These are phyloP conservation scores for Recurvomyces mirabilis DNA, from an alignment of 495 filamentous ascomycete genomes.

Conservation along the genomic window DNA sequence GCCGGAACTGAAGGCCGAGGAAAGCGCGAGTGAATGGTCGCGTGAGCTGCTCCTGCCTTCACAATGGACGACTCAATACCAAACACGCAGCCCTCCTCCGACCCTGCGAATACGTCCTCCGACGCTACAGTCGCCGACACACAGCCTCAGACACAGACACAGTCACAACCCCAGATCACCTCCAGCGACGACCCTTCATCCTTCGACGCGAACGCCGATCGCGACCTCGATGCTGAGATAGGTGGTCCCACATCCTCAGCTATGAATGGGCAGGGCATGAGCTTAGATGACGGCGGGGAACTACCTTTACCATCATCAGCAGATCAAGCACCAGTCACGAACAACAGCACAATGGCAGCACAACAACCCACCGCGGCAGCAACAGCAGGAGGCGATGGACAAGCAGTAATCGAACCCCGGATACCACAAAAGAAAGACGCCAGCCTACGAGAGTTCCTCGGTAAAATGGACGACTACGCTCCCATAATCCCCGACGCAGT, in stretches of 20 bases:
- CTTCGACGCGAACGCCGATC: constrained; percentile 6
- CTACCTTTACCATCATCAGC: background rate
- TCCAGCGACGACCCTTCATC: constrained; percentile 4
- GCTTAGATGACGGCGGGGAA: background rate
- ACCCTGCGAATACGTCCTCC: background rate
- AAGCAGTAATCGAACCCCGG: constrained; percentile 29
- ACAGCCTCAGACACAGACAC: background rate
- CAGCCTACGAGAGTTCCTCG: constrained; percentile 76
- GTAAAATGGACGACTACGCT: constrained; percentile 97
- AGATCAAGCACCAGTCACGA: constrained; percentile 37
- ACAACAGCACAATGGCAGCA: constrained; percentile 3
- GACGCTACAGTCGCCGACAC: constrained; percentile 8
- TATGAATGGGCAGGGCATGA: background rate
- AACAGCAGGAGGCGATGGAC: too few species aligned
- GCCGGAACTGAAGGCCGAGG: background rate
- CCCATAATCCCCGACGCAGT: constrained; percentile 97
- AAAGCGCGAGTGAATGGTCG: background rate
- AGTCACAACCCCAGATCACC: constrained; percentile 2
- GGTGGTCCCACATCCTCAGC: constrained; percentile 22
- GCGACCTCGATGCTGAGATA: constrained; percentile 25
- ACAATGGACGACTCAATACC: constrained; percentile 2
- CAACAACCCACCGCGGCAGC: too few species aligned
- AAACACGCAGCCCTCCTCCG: constrained; percentile 2
- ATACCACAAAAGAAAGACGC: constrained; percentile 76
- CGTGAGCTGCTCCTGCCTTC: background rate